These are phyloP conservation scores for Monosporascus sp. DNA, from an alignment of 2,329 filamentous ascomycete genomes.

Conservation along the genomic window DNA sequence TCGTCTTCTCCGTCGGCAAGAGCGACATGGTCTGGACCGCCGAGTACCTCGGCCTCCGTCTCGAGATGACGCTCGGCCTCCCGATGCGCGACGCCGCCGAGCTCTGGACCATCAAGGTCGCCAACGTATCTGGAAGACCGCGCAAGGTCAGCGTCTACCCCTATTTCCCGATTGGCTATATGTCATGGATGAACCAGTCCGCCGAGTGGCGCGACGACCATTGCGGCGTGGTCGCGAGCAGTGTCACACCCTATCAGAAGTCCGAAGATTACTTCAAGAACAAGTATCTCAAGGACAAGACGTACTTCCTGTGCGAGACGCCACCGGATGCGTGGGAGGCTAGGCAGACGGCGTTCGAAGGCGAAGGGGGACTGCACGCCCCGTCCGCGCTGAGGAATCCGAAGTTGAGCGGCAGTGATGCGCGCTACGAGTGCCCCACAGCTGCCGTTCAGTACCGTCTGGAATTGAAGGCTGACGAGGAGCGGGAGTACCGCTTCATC, in stretches of 20 bases:
- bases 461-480: conserved; percentile 32
- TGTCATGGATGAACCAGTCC: conserved; percentile 59
- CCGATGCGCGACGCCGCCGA: conserved; percentile 51
- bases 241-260: conserved; percentile 53
- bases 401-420: conserved; percentile 40
- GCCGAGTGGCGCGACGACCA: conserved; percentile 46
- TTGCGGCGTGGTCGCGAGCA: conserved; percentile 44
- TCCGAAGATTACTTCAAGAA: conserved; percentile 52
- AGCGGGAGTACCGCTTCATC: conserved; percentile 46
- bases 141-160: conserved; percentile 48
- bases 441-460: conserved; percentile 49
- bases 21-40: conserved; percentile 50
- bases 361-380: conserved; percentile 49
- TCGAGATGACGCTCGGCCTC: conserved; percentile 46
- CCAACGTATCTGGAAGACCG: conserved; percentile 39
- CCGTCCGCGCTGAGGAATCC: conserved; percentile 38
- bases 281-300: conserved; percentile 52
- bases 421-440: conserved; percentile 50
- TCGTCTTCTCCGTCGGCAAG: conserved; percentile 50
- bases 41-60: conserved; percentile 43
- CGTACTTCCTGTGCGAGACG: conserved; percentile 51
- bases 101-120: conserved; percentile 49
- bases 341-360: conserved; percentile 47
- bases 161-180: conserved; percentile 55
- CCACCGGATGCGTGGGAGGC: conserved; percentile 47